A percentile compares a stretch with the other conserved stretches of the same genome.
Conservation (phyloP, 805 yeast genomes). For the Millerago galiae region DNA sequence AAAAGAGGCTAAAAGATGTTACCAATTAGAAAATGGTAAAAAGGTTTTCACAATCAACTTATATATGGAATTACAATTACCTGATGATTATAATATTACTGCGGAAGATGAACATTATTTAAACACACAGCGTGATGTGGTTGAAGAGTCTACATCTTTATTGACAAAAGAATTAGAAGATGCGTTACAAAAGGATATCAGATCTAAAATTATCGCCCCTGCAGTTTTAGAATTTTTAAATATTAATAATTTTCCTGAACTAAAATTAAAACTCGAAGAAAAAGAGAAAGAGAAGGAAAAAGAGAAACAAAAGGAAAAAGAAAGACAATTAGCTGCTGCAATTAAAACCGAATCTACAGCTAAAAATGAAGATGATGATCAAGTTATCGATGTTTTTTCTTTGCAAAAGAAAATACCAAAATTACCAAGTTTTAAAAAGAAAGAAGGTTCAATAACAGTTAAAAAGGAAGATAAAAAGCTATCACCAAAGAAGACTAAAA, state of each 20-base stretch:
- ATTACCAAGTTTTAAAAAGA: slow-evolving; percentile 19
- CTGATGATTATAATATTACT: slow-evolving; percentile 14
- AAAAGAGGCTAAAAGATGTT: slow-evolving; percentile 54
- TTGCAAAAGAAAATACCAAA: slow-evolving; percentile 9
- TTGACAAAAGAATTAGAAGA: slow-evolving; percentile 58
- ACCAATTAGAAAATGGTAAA: slow-evolving; percentile 52
- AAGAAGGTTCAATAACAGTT: slow-evolving; percentile 17
- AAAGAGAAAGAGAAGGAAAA: background rate
- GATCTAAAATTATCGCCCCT: slow-evolving; percentile 69
- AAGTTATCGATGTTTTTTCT: slow-evolving; percentile 18
- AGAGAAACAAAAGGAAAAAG: background rate
- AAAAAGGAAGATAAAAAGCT: slow-evolving; percentile 8
- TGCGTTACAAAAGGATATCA: slow-evolving; percentile 61
- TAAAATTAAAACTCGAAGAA: slow-evolving; percentile 27
- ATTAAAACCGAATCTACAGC: no score
- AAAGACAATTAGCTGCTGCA: background rate
- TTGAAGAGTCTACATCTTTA: slow-evolving; percentile 52
- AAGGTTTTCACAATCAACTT: slow-evolving; percentile 40
- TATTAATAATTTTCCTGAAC: slow-evolving; percentile 51
- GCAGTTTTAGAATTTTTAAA: slow-evolving; percentile 54
- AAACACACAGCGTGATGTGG: slow-evolving; percentile 28
- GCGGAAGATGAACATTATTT: slow-evolving; percentile 10
- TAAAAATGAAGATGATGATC: slow-evolving; percentile 3
- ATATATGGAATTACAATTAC: slow-evolving; percentile 45
- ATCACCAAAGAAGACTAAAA: background rate